Evolutionary conservation across 495 filamentous ascomycete species (phyloP).

Genomic region (Trichoderma erinaceum): DNA sequence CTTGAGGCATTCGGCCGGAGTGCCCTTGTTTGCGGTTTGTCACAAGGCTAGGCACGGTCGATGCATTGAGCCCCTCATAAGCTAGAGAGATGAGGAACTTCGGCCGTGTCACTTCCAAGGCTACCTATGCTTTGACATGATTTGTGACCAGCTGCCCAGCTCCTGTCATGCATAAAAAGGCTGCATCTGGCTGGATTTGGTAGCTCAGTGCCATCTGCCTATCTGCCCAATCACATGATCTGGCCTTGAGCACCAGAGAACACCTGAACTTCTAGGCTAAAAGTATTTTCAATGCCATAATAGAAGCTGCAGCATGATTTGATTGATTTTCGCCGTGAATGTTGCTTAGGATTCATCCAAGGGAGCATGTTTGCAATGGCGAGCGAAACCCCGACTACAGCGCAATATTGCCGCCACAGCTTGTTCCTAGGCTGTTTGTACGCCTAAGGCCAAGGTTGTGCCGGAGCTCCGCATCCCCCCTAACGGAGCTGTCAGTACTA

Average conservation of each 20-base stretch:
- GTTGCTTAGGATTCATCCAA: background rate
- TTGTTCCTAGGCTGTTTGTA: background rate
- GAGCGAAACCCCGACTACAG: background rate
- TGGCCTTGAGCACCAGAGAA: background rate
- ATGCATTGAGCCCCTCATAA: background rate
- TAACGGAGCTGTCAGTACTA: too few relatives aligned
- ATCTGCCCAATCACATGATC: slow-evolving; percentile 4
- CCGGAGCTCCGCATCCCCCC: too few relatives aligned
- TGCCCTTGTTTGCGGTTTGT: background rate
- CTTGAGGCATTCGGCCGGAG: background rate
- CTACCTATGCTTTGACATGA: background rate
- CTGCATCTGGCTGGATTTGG: slow-evolving; percentile 12
- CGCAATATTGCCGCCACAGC: background rate
- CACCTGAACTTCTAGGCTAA: background rate
- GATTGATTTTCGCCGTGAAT: background rate
- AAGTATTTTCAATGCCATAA: background rate
- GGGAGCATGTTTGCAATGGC: background rate
- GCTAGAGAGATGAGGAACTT: background rate
- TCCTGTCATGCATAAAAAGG: background rate
- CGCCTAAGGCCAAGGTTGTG: background rate
- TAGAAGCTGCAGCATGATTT: background rate
- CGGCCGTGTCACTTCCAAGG: too few relatives aligned
- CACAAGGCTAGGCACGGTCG: background rate
- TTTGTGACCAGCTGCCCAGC: background rate
- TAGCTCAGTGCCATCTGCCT: background rate